These are phyloP conservation scores for Trichophyton verrucosum DNA, from an alignment of 2,329 filamentous ascomycete species.

Conservation along the genomic window DNA sequence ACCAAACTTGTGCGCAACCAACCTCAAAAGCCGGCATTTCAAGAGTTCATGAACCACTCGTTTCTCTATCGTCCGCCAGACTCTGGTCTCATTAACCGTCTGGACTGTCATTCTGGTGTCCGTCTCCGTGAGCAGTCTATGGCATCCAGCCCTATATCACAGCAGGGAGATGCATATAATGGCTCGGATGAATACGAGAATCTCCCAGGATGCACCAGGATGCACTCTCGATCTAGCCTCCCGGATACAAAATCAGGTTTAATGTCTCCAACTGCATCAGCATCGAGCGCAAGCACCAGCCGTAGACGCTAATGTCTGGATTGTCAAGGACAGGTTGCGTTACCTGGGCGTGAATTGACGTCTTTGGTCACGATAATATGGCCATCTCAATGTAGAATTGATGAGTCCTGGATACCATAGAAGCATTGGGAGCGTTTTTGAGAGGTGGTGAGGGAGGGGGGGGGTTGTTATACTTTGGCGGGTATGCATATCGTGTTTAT, in stretches of 20 bases:
- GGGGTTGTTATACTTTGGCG: neutral
- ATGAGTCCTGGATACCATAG: too few species aligned
- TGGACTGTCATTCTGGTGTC: neutral
- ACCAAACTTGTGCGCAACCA: slow-evolving; percentile 56
- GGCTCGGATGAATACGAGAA: neutral
- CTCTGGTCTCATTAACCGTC: neutral
- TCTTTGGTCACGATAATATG: too few species aligned
- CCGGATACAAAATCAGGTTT: slow-evolving; percentile 2
- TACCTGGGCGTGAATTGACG: too few species aligned
- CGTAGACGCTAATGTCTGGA: neutral
- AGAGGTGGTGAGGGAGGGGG: too few species aligned
- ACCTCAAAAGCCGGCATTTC: slow-evolving; percentile 56
- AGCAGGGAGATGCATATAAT: neutral
- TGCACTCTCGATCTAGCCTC: neutral
- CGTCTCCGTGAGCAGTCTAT: neutral
- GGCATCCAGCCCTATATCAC: neutral
- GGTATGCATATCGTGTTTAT: neutral
- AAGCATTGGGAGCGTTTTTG: too few species aligned
- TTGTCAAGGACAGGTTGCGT: neutral
- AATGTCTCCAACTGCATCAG: slow-evolving; percentile 9
- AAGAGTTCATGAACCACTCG: slow-evolving; percentile 26
- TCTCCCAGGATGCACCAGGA: too few species aligned
- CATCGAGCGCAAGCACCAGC: slow-evolving; percentile 3
- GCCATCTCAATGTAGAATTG: neutral
- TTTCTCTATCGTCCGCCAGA: neutral